Evolutionary conservation across 2,329 filamentous ascomycete genomes (phyloP).

Genomic region (Colletotrichum limetticola): DNA sequence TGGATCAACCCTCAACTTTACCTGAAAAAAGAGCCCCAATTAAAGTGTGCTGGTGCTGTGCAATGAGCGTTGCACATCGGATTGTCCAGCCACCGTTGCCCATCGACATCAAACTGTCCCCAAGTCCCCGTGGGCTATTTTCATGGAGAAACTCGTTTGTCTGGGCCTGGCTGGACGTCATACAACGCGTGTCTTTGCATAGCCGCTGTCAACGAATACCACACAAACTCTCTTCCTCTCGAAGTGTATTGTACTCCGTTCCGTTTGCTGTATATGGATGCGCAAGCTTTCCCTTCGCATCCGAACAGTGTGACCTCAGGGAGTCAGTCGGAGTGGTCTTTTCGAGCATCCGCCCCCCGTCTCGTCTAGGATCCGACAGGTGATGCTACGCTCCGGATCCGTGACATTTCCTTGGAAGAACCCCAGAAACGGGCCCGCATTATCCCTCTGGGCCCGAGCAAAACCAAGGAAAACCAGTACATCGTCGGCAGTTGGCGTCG

Average conservation of each 20-base stretch:
- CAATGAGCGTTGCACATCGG: constrained; percentile 1
- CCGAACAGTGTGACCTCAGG: not conserved
- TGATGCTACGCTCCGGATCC: not conserved
- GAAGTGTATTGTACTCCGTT: no score
- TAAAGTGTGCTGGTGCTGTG: not conserved
- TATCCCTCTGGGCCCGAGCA: not conserved
- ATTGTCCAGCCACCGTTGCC: not conserved
- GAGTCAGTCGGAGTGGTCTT: not conserved
- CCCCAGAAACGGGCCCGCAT: not conserved
- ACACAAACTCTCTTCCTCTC: not conserved
- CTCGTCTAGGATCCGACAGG: not conserved
- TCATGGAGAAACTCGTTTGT: not conserved
- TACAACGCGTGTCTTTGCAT: not conserved
- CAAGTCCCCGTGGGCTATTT: not conserved
- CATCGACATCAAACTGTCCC: constrained; percentile 1
- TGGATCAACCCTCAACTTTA: not conserved
- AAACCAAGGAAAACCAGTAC: not conserved
- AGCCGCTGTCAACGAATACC: not conserved
- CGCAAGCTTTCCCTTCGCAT: not conserved
- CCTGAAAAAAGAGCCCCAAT: not conserved
- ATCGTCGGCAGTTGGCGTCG: not conserved
- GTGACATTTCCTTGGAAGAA: not conserved
- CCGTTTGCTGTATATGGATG: not conserved
- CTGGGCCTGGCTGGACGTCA: not conserved
- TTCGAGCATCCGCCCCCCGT: not conserved